phyloP scores from a whole-genome alignment of 2,329 filamentous ascomycete genomes.

The Aureobasidium lini region DNA sequence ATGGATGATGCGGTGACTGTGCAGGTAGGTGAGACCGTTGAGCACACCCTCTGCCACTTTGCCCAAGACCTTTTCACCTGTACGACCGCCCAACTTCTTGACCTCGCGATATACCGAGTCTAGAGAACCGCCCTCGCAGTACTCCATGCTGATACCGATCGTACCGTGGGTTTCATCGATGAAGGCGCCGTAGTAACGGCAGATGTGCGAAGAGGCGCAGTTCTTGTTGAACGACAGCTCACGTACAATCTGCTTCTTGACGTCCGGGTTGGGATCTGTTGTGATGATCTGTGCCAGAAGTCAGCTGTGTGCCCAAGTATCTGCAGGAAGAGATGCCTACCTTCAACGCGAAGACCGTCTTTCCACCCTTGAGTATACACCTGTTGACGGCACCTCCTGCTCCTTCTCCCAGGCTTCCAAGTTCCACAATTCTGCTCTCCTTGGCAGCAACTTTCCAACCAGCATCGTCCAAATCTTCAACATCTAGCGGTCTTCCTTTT shows the following conservation, averaged over 20 bases:
- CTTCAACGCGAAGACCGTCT: constrained; percentile 94
- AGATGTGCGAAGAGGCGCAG: constrained; percentile 92
- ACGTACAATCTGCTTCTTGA: constrained; percentile 96
- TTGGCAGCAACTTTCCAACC: constrained; percentile 90
- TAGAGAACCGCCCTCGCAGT: constrained; percentile 91
- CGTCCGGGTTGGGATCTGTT: constrained; percentile 92
- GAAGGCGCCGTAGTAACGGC: constrained; percentile 94
- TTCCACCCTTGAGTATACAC: constrained; percentile 81
- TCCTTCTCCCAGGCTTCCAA: constrained; percentile 87
- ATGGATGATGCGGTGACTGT: constrained; percentile 95
- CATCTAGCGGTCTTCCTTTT: constrained; percentile 75
- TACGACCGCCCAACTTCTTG: constrained; percentile 87
- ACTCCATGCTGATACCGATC: constrained; percentile 98
- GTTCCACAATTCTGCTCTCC: constrained; percentile 78
- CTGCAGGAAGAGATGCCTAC: constrained; percentile 39
- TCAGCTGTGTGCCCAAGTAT: constrained; percentile 9
- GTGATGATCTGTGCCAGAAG: constrained; percentile 71
- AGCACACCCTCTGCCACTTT: constrained; percentile 95
- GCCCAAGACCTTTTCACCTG: constrained; percentile 92
- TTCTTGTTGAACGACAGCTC: constrained; percentile 98
- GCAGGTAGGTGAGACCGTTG: constrained; percentile 87
- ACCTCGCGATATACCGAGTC: constrained; percentile 98
- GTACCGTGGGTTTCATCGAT: constrained; percentile 93
- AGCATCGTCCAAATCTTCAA: constrained; percentile 90
- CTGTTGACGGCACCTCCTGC: constrained; percentile 92